A percentile compares a stretch with the other conserved stretches of the same genome.
Conservation (phyloP, 2,329 filamentous ascomycete species). For the Rhynchosporium secalis region DNA sequence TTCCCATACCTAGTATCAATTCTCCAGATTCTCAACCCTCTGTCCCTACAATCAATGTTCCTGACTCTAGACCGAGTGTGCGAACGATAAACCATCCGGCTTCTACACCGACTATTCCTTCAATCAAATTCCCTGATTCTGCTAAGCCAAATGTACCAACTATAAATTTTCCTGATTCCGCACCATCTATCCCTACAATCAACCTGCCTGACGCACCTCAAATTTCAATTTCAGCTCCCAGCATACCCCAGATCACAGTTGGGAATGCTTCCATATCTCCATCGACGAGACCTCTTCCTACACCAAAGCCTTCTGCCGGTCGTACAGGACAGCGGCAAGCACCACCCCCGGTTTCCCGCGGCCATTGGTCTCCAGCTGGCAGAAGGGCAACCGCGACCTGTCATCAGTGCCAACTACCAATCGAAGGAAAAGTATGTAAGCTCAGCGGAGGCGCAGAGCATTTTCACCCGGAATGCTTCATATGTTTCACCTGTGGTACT, state of each 20-base stretch:
- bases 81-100: too few relatives aligned
- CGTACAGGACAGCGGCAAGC: slow-evolving; percentile 40
- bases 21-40: slow-evolving; percentile 43
- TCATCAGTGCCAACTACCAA: slow-evolving; percentile 79
- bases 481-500: slow-evolving; percentile 83
- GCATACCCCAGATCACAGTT: slow-evolving; percentile 40
- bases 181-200: slow-evolving; percentile 34
- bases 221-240: slow-evolving; percentile 35
- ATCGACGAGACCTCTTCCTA: slow-evolving; percentile 41
- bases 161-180: slow-evolving; percentile 27
- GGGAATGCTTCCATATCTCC: slow-evolving; percentile 21
- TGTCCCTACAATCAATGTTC: slow-evolving; percentile 22
- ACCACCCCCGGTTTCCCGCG: slow-evolving; percentile 34
- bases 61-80: too few relatives aligned
- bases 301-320: slow-evolving; percentile 40
- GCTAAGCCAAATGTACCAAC: slow-evolving; percentile 23
- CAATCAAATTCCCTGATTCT: slow-evolving; percentile 19
- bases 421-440: slow-evolving; percentile 86
- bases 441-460: slow-evolving; percentile 70
- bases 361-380: slow-evolving; percentile 59
- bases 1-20: slow-evolving; percentile 54
- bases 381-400: slow-evolving; percentile 69
- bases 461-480: slow-evolving; percentile 93
- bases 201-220: slow-evolving; percentile 46
- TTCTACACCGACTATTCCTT: too few relatives aligned